phyloP scores from a whole-genome alignment of 2,329 filamentous ascomycete species.

The Sporothrix humicola region DNA sequence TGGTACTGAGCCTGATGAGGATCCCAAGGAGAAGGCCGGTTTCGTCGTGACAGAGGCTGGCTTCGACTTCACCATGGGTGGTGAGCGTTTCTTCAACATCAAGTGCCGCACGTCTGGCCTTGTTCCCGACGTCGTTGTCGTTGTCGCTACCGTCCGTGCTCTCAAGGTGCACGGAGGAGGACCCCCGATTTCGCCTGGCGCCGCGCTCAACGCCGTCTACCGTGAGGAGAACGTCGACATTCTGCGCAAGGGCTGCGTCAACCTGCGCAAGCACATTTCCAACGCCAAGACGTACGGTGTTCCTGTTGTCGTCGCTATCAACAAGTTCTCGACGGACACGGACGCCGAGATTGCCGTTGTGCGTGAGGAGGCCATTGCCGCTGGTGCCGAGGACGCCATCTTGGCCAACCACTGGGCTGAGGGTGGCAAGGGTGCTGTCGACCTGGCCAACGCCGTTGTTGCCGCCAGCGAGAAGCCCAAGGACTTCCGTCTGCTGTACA shows the following conservation, averaged over 20 bases:
- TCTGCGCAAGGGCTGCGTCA: conserved; percentile 86
- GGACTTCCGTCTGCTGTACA: conserved; percentile 87
- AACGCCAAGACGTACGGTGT: conserved; percentile 90
- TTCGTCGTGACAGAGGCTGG: conserved; percentile 97
- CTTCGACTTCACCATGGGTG: conserved; percentile 99
- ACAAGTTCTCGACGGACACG: conserved; percentile 93
- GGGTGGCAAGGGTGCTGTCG: conserved; percentile 86
- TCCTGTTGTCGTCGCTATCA: conserved; percentile 95
- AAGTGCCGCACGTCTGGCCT: conserved; percentile 96
- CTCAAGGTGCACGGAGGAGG: conserved; percentile 97
- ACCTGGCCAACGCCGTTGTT: conserved; percentile 86
- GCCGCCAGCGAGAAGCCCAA: conserved; percentile 81
- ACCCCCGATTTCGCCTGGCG: conserved; percentile 88
- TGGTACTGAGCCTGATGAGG: conserved; percentile 90
- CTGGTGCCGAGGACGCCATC: conserved; percentile 92
- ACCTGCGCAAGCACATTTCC: conserved; percentile 91
- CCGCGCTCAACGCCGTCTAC: conserved; percentile 84
- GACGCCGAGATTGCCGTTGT: conserved; percentile 89
- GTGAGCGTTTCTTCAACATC: conserved; percentile 99
- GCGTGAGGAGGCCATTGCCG: conserved; percentile 86
- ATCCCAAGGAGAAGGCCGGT: conserved; percentile 79
- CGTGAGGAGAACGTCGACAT: conserved; percentile 92
- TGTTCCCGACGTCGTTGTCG: conserved; percentile 88
- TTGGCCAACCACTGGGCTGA: conserved; percentile 96
- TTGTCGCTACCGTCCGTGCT: conserved; percentile 93